Evolutionary conservation across 2,329 filamentous ascomycete species (phyloP), one percentile per base, ranked within the genome.

Genomic region (Boeremia exigua): DNA sequence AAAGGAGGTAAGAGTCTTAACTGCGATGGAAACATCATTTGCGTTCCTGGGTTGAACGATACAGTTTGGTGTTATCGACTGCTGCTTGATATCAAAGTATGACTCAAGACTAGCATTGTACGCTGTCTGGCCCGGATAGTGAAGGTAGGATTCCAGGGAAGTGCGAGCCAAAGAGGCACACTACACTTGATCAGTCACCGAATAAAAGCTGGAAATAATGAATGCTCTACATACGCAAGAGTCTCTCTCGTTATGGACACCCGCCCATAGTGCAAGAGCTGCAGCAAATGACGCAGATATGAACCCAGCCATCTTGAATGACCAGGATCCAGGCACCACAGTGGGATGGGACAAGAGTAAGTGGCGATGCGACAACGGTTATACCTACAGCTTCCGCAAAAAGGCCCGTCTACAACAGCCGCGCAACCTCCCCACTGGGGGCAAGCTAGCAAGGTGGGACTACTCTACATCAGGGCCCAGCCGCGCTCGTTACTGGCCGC

Each of bases 61-160:
- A 34, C 69, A 70, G 11, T 54, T 59, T 11, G 68, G 69, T 9
- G 42, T 59, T 8, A 69, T 33, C 9, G 39, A 32, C 40, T 67
- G 67, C 27, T 68, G 62, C 42, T 64, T 66, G 14, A 63, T 39
- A 12, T 66, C 60, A 36, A 63, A 69, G 44, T 67, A 69, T 1
- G 61, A 62, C 7, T 54, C 39, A 12, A 64, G 47, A 12, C 64
- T 56, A 17, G 53, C 34, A n/a, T 48, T 36, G 34, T 57, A 69
- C 6, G 59, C 56, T 2, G 32, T 52, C 29, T 66, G 59, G 19
- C 48, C 53, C 2, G 65, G 62, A 30, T 53, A 59, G 7, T 65
- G 56, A 4, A 69, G 45, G 4, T 49, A 47, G 14, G 19, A 30
- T 14, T 50, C 52, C n/a, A 66, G 23, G 4, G 61, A 34, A 6